phyloP scores from a whole-genome alignment of 2,329 filamentous ascomycete genomes.

The Fusarium palustre region DNA sequence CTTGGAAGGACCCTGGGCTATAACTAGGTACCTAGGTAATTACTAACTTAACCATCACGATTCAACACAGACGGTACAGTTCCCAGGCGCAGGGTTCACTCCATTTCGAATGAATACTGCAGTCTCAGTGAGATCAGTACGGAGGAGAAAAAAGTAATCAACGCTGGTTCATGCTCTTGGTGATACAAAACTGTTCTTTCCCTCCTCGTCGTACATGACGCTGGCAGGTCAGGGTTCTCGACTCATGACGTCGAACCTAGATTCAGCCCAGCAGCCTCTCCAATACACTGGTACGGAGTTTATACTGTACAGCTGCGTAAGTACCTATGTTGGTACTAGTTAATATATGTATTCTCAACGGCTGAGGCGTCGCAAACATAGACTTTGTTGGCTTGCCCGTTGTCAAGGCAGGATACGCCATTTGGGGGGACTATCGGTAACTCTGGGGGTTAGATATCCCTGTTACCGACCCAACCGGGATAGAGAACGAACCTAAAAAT shows the following conservation, averaged over 20 bases:
- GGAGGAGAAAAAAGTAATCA: not conserved
- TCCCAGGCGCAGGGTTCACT: conserved; percentile 1
- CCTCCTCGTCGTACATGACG: conserved; percentile 30
- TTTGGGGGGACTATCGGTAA: not conserved
- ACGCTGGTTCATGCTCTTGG: not conserved
- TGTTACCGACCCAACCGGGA: conserved; percentile 7
- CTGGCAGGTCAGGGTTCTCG: conserved; percentile 17
- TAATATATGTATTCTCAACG: conserved; percentile 9
- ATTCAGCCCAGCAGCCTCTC: conserved; percentile 1
- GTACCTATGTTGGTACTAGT: too few relatives aligned
- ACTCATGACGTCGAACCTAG: conserved; percentile 30
- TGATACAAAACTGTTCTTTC: conserved; percentile 8
- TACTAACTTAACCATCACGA: not conserved
- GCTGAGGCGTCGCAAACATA: conserved; percentile 18
- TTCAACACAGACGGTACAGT: not conserved
- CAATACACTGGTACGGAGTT: not conserved
- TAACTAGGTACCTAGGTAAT: not conserved
- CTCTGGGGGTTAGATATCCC: not conserved
- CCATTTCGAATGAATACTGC: not conserved
- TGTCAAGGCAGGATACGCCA: not conserved
- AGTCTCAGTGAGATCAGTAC: not conserved
- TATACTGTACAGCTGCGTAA: not conserved
- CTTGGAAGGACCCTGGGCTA: conserved; percentile 36
- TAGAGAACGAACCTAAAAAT: conserved; percentile 17
- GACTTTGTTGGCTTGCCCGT: conserved; percentile 22